Evolutionary conservation across 305 asterid species (phyloP).

Genomic region (Fraxinus floribunda): DNA sequence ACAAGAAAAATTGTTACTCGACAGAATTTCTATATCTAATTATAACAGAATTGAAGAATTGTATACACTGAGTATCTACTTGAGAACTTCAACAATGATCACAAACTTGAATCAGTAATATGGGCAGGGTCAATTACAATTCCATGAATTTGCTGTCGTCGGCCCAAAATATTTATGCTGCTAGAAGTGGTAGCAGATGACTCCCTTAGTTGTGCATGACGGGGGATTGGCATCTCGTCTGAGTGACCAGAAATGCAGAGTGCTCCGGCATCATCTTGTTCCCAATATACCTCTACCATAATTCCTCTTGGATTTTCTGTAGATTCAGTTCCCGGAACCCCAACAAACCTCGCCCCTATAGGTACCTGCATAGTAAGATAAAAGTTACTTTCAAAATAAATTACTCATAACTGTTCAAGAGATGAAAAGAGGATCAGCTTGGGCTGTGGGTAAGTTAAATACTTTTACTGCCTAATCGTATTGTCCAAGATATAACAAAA

Average conservation of each 20-base stretch:
- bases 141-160: slow-evolving; percentile 41
- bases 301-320: slow-evolving; percentile 51
- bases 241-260: slow-evolving; percentile 83
- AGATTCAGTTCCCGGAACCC: slow-evolving; percentile 68
- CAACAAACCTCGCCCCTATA: slow-evolving; percentile 71
- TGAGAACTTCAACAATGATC: slow-evolving; percentile 21
- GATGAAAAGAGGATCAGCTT: background rate
- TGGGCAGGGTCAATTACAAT: slow-evolving; percentile 68
- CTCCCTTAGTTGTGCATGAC: slow-evolving; percentile 41
- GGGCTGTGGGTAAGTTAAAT: background rate
- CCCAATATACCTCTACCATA: slow-evolving; percentile 91
- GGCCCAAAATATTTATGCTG: slow-evolving; percentile 22
- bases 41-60: background rate
- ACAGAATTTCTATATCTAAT: background rate
- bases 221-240: slow-evolving; percentile 53
- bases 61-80: background rate
- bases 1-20: background rate
- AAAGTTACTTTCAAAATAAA: background rate
- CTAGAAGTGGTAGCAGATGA: slow-evolving; percentile 32
- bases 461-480: background rate
- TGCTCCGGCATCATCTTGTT: slow-evolving; percentile 82
- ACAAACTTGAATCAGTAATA: slow-evolving; percentile 37
- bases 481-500: background rate
- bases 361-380: slow-evolving; percentile 53
- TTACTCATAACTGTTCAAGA: background rate